A percentile compares a stretch with the other conserved stretches of the same genome.
phyloP scores from a whole-genome alignment of 140 eudicot species.

The Flaveria floridana region DNA sequence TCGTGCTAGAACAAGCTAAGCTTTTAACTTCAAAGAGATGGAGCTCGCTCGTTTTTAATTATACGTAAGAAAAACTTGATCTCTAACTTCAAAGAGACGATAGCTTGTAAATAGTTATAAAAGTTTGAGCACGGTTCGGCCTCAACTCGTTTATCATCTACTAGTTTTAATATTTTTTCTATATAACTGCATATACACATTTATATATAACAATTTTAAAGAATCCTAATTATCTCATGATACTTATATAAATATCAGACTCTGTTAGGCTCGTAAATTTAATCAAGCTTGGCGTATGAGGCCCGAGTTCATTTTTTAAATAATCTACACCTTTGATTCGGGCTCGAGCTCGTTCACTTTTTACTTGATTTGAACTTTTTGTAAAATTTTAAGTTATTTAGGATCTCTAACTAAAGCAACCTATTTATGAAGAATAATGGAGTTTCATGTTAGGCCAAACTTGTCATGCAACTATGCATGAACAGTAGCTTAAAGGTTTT shows the following conservation, averaged over 20 bases:
- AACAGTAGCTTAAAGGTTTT: not conserved
- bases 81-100: no score
- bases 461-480: no score
- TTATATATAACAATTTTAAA: no score
- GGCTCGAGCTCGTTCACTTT: not conserved
- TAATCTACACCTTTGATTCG: not conserved
- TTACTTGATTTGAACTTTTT: not conserved
- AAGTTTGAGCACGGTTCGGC: not conserved
- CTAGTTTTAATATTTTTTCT: no score
- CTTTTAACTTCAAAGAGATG: no score
- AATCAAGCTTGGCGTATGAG: no score
- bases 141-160: no score
- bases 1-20: not conserved
- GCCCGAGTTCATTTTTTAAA: not conserved
- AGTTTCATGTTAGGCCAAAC: slow-evolving; percentile 3
- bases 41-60: no score
- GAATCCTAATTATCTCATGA: no score
- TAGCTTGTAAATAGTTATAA: not conserved
- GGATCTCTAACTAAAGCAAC: no score
- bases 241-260: not conserved
- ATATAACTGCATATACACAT: no score
- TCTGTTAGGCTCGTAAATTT: not conserved
- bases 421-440: not conserved
- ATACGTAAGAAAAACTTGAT: not conserved
- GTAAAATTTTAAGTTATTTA: no score